phyloP scores from a whole-genome alignment of 768 basidiomycete species.

The Multifurca ochricompacta region DNA sequence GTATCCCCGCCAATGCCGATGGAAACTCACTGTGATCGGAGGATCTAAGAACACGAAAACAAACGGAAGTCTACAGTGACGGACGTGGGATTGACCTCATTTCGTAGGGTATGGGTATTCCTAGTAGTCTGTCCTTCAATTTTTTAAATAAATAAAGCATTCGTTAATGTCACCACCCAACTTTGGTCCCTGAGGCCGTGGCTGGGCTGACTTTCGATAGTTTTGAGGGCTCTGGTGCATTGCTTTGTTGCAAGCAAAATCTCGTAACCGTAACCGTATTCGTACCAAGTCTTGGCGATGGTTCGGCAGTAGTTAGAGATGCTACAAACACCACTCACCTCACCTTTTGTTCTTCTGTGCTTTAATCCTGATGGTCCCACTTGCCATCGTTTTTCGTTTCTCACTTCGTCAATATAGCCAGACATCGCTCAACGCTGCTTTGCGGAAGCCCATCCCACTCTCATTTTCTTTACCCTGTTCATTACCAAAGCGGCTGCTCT shows the following conservation, averaged over 20 bases:
- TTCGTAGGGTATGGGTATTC: not conserved
- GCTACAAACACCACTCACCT: too few species aligned
- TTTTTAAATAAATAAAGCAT: not conserved
- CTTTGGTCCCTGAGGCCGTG: too few species aligned
- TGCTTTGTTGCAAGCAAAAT: too few species aligned
- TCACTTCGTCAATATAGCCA: not conserved
- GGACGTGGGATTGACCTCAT: not conserved
- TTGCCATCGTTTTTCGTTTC: not conserved
- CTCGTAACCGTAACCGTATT: too few species aligned
- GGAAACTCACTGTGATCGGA: not conserved
- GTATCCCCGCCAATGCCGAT: conserved; percentile 31
- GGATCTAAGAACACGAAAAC: not conserved
- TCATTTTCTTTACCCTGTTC: not conserved
- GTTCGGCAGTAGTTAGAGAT: not conserved
- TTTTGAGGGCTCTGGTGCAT: not conserved
- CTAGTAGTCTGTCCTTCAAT: not conserved
- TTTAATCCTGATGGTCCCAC: not conserved
- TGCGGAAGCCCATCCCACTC: not conserved
- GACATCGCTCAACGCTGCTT: not conserved
- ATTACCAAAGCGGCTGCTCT: not conserved
- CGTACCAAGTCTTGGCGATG: not conserved
- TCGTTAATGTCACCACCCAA: too few species aligned
- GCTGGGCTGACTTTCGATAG: too few species aligned
- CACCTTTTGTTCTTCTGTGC: not conserved
- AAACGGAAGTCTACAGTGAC: not conserved